Evolutionary conservation across 2,329 filamentous ascomycete genomes (phyloP), one percentile per base, ranked within the genome.

Genomic region (Exophiala phaeomuriformis): DNA sequence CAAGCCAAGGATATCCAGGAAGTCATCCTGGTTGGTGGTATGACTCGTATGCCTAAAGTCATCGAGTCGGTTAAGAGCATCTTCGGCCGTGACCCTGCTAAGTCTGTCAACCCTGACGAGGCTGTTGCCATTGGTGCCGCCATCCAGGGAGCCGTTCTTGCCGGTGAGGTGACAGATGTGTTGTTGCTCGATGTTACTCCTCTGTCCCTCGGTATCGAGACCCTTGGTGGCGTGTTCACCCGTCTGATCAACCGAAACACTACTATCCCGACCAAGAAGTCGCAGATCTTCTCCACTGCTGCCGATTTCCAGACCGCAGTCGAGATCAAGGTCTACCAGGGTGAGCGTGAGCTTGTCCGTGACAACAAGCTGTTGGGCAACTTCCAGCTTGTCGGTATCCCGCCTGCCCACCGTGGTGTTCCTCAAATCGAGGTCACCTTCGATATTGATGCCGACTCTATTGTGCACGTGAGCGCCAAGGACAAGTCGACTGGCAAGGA

Each of bases 401-500:
- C 91, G 54, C 91, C 91, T 65, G 91, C 91, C 52, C 90, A 94
- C 80, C 90, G 90, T 72, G 90, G 90, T 78, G 89, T 96, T 58
- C 91, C 91, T 61, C 91, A 97, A 74, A 81, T 97, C 54, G 91
- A 97, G 80, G 91, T 97, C 66, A 96, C 91, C 68, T 97, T 97
- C 75, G 91, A 97, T 75, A 96, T 97, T 71, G 91, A 97, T 66
- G 91, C 91, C 67, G 90, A 97, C 74, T 95, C 90, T 12, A 96
- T 97, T 66, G 90, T 97, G 66, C 90, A 96, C 79, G 91, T 97
- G 61, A 87, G 93, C 73, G 91, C 91, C 73, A 95, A 95, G 82
- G 91, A 97, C 78, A 96, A 97, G 86, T 91, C 90, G 65, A 97
- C 90, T 76, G 88, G 89, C 84, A 97, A 96, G 85, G 91, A 97